Evolutionary conservation across 208 protist genomes (phyloP).

Genomic region (Endotrypanum monterogeii): DNA sequence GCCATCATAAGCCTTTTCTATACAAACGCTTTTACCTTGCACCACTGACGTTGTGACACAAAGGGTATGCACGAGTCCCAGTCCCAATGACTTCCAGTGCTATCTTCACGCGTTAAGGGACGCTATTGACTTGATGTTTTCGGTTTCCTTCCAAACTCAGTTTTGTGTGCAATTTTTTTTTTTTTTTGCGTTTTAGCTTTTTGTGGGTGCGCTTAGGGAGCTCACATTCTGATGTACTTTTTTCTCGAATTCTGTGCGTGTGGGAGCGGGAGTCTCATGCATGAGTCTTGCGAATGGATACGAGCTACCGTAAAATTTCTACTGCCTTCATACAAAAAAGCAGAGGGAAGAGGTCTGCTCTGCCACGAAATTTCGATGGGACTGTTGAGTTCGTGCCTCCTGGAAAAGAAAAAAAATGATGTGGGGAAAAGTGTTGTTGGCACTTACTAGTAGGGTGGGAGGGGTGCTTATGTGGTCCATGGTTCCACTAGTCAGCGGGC

Average conservation of each 20-base stretch:
- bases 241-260: constrained; percentile 1
- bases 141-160: constrained; percentile 1
- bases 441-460: neutral
- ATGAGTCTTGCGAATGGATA: neutral
- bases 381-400: neutral
- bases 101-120: neutral
- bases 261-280: neutral
- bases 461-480: neutral
- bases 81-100: neutral
- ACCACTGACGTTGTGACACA: neutral
- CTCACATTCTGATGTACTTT: constrained; percentile 15
- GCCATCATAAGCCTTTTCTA: neutral
- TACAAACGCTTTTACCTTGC: neutral
- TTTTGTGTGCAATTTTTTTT: constrained; percentile 29
- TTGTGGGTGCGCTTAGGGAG: neutral
- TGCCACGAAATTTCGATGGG: neutral
- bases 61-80: constrained; percentile 10
- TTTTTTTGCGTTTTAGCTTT: constrained; percentile 16
- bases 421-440: neutral
- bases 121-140: neutral
- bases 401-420: neutral
- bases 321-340: neutral
- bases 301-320: neutral
- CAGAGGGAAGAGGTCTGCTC: neutral
- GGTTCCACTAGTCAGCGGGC: neutral